Evolutionary conservation across 2,329 filamentous ascomycete genomes (phyloP), one percentile per base, ranked within the genome.

Genomic region (Lachnum nothofagi): DNA sequence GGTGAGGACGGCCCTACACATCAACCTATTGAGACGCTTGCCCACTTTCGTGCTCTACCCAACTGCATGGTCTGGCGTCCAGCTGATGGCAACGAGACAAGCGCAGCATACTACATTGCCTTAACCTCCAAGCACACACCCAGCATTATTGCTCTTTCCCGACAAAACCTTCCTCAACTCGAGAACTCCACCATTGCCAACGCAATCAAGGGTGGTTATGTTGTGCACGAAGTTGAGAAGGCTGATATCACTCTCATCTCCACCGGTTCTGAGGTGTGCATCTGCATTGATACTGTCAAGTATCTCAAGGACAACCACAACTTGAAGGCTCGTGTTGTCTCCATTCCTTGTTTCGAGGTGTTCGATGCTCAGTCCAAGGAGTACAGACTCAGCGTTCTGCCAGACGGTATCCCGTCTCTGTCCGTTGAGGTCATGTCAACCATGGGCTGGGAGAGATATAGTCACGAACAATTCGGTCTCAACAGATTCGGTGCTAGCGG

Each of bases 61-160:
- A 98, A 98, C 85, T 88, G 86, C 79, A 95, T 97, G 88, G 91
- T 97, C 65, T 97, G 93, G 93, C 91, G 93, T 68, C 93, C 93
- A 61, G 91, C 93, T 64, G 93, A 97, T 67, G 91, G 91, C 67
- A 97, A 97, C 78, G 93, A 98, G 86, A 93, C 87, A 64, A 94
- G 88, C 68, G 91, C 90, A 65, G 91, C 93, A 61, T 98, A 97
- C 83, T 97, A 97, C 76, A 79, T 95, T 65, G 88, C 91, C 42
- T 77, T 98, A 61, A 95, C 88, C 60, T 86, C 88, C 65, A 88
- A 89, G 75, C 77, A 85, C 72, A 96, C 91, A 31, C 93, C 93
- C 59, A 89, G 83, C 71, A 93, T 98, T 72, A 75, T 98, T 62
- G 93, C 93, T 50, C 82, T 98, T 55, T 96, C 93, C 60, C 89